A percentile compares a stretch with the other conserved stretches of the same genome.
Conservation (phyloP, 2,329 filamentous ascomycete species). For the Stagonosporopsis cucurbitacearum region DNA sequence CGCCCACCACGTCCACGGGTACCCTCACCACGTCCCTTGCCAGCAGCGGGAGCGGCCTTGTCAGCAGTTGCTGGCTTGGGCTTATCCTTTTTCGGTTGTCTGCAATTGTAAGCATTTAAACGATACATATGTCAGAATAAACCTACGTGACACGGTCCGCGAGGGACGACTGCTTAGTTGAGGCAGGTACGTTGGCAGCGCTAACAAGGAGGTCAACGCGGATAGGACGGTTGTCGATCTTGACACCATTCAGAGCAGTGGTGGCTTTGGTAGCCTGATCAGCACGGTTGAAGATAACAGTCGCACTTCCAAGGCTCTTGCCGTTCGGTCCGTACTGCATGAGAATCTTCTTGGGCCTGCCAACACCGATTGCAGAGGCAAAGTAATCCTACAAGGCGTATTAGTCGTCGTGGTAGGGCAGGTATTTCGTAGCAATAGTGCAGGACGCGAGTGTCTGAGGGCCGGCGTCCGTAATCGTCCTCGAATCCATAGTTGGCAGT, state of each 20-base stretch:
- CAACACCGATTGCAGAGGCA: slow-evolving; percentile 82
- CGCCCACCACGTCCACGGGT: slow-evolving; percentile 59
- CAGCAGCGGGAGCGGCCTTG: slow-evolving; percentile 65
- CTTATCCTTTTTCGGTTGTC: slow-evolving; percentile 66
- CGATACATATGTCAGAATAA: background rate
- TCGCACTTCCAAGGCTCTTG: slow-evolving; percentile 88
- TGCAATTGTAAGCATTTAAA: slow-evolving; percentile 40
- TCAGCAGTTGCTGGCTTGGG: slow-evolving; percentile 77
- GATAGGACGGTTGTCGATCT: slow-evolving; percentile 88
- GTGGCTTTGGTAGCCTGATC: slow-evolving; percentile 87
- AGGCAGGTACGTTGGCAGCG: slow-evolving; percentile 72
- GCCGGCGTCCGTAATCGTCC: slow-evolving; percentile 25
- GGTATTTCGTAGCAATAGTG: slow-evolving; percentile 40
- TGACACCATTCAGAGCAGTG: slow-evolving; percentile 81
- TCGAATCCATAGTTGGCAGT: slow-evolving; percentile 34
- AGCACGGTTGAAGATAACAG: slow-evolving; percentile 81
- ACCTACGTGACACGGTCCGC: slow-evolving; percentile 83
- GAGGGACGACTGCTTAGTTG: slow-evolving; percentile 72
- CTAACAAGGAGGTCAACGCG: slow-evolving; percentile 95
- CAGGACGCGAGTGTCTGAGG: slow-evolving; percentile 38
- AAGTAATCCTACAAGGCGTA: slow-evolving; percentile 91
- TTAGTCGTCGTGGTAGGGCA: slow-evolving; percentile 64
- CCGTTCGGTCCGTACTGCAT: slow-evolving; percentile 93
- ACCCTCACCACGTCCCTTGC: slow-evolving; percentile 52
- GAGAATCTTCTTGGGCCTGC: slow-evolving; percentile 87